phyloP scores from a whole-genome alignment of 2,329 filamentous ascomycete species.

The Epichloe sp. region DNA sequence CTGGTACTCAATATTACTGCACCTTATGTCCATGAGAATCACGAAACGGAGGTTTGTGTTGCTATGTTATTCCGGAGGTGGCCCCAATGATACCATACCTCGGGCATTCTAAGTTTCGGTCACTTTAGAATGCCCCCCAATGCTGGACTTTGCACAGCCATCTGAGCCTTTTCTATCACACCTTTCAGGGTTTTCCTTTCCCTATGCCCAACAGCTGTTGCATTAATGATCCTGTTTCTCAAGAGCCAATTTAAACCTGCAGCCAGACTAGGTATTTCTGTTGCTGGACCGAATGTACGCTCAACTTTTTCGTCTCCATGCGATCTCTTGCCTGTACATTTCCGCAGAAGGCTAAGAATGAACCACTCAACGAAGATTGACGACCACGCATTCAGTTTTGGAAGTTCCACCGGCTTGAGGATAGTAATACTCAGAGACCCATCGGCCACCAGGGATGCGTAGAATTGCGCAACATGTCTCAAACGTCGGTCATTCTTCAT shows the following conservation, averaged over 20 bases:
- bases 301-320: conserved; percentile 45
- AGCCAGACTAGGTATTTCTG: conserved; percentile 53
- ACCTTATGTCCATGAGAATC: no score
- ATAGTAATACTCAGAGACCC: conserved; percentile 33
- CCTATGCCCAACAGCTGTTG: conserved; percentile 37
- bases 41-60: no score
- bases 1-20: no score
- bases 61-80: no score
- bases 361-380: conserved; percentile 69
- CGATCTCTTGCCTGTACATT: conserved; percentile 34
- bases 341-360: conserved; percentile 61
- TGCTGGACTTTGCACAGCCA: conserved; percentile 11
- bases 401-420: conserved; percentile 62
- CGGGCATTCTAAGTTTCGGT: no score
- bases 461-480: conserved; percentile 40
- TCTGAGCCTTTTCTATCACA: conserved; percentile 21
- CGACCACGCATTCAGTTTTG: conserved; percentile 63
- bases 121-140: no score
- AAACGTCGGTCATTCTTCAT: conserved; percentile 36
- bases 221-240: conserved; percentile 58
- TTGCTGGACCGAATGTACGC: conserved; percentile 52
- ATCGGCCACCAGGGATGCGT: conserved; percentile 35
- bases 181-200: conserved; percentile 31
- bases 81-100: no score
- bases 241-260: conserved; percentile 70